phyloP scores from a whole-genome alignment of 2,329 filamentous ascomycete genomes.

The Xylariaceae sp. region DNA sequence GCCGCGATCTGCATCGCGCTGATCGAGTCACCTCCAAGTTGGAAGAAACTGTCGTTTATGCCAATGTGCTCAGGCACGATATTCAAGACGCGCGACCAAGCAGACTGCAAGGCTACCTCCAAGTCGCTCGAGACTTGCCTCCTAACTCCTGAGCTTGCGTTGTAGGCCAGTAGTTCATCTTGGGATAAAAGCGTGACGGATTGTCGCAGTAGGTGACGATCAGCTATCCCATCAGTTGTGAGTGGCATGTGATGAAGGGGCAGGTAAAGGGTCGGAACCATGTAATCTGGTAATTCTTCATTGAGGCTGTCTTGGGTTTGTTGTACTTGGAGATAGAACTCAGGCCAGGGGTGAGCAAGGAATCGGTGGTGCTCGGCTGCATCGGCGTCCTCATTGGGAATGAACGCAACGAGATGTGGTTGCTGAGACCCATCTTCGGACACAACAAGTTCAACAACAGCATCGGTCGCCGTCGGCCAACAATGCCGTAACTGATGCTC shows the following conservation, averaged over 20 bases:
- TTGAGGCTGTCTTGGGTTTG: not conserved
- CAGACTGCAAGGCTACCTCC: not conserved
- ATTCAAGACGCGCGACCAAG: slow-evolving; percentile 42
- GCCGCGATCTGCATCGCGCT: slow-evolving; percentile 41
- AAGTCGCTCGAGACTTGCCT: slow-evolving; percentile 4
- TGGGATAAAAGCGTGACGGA: slow-evolving; percentile 24
- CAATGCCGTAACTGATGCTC: slow-evolving; percentile 9
- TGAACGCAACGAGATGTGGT: not conserved
- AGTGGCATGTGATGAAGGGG: slow-evolving; percentile 26
- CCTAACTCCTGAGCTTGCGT: not conserved
- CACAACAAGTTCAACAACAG: slow-evolving; percentile 5
- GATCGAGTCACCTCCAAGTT: slow-evolving; percentile 43
- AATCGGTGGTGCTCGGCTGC: not conserved
- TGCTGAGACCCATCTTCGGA: not conserved
- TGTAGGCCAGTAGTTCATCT: slow-evolving; percentile 3
- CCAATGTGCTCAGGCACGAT: slow-evolving; percentile 29
- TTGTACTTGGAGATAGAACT: slow-evolving; percentile 3
- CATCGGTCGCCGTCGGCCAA: not conserved
- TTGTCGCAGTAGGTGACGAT: slow-evolving; percentile 28
- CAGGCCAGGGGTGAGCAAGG: slow-evolving; percentile 1
- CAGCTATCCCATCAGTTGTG: slow-evolving; percentile 28
- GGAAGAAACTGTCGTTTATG: slow-evolving; percentile 34
- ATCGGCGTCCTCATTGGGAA: not conserved
- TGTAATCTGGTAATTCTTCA: slow-evolving; percentile 29
- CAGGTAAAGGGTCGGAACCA: slow-evolving; percentile 34